These are phyloP conservation scores for Pharus latifolius DNA, from an alignment of 176 grass and related monocot species.

Conservation along the genomic window DNA sequence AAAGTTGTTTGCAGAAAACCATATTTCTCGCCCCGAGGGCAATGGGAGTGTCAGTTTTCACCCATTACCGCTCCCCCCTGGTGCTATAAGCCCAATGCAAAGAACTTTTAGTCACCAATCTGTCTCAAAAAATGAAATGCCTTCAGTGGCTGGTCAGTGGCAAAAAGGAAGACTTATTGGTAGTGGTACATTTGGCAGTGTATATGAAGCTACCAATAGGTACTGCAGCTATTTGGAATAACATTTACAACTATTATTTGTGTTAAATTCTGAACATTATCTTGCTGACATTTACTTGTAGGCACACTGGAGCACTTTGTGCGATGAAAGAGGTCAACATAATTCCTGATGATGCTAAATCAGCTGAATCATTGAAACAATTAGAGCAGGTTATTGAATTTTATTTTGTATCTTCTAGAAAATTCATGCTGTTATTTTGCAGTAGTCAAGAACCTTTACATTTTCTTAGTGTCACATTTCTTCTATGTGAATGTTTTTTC, in stretches of 20 bases:
- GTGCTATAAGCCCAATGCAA: conserved; percentile 34
- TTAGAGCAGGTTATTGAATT: conserved; percentile 63
- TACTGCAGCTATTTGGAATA: conserved; percentile 27
- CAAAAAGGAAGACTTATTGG: conserved; percentile 85
- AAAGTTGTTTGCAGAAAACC: conserved; percentile 39
- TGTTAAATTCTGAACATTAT: conserved; percentile 8
- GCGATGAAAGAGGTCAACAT: conserved; percentile 99
- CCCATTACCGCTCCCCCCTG: conserved; percentile 73
- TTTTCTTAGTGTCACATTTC: not conserved
- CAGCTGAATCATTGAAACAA: conserved; percentile 71
- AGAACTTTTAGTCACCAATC: conserved; percentile 30
- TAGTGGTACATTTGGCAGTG: conserved; percentile 92
- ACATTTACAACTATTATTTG: not conserved
- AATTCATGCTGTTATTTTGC: not conserved
- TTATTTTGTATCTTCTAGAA: not conserved
- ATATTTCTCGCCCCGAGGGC: conserved; percentile 20
- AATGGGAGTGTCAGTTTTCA: conserved; percentile 45
- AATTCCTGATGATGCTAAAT: conserved; percentile 93
- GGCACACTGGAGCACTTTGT: conserved; percentile 91
- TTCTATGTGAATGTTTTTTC: not conserved
- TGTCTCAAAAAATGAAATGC: conserved; percentile 37
- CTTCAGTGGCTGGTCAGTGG: conserved; percentile 62
- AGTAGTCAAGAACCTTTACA: not conserved
- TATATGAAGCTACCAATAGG: conserved; percentile 90
- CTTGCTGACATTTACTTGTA: conserved; percentile 29